phyloP scores from a whole-genome alignment of 768 basidiomycete genomes.

The Tulasnella sp. region DNA sequence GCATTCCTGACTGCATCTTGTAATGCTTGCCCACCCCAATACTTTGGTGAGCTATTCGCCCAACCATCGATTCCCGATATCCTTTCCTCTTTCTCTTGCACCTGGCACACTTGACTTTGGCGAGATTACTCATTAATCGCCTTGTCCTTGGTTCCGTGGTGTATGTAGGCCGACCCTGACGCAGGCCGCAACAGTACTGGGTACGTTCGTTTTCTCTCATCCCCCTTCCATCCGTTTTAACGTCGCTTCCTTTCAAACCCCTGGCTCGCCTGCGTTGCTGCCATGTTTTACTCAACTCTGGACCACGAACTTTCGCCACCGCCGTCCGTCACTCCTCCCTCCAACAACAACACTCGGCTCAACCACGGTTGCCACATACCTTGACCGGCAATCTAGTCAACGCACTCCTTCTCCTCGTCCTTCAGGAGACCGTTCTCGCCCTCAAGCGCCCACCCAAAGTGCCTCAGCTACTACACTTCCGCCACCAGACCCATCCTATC shows the following conservation, averaged over 20 bases:
- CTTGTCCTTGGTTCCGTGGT: not conserved
- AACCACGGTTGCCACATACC: not conserved
- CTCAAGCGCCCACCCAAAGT: not conserved
- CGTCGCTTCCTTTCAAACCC: not conserved
- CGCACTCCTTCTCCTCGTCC: conserved; percentile 7
- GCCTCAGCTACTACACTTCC: not conserved
- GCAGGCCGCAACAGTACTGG: not conserved
- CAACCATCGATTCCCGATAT: not conserved
- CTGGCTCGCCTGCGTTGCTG: not conserved
- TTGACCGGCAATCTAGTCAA: not conserved
- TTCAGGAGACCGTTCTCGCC: not conserved
- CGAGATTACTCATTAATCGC: not conserved
- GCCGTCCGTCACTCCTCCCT: not conserved
- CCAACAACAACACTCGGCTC: not conserved
- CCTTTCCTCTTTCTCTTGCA: not conserved
- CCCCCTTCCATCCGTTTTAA: not conserved
- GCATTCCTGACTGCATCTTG: not conserved
- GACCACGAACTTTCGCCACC: not conserved
- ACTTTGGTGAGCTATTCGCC: not conserved
- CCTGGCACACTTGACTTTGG: not conserved
- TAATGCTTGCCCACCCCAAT: not conserved
- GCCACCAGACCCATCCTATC: not conserved
- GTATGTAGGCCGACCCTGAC: not conserved
- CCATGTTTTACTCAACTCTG: not conserved
- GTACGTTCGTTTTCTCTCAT: not conserved